phyloP scores from a whole-genome alignment of 2,329 filamentous ascomycete species.

The Ambrosiella cleistominuta region DNA sequence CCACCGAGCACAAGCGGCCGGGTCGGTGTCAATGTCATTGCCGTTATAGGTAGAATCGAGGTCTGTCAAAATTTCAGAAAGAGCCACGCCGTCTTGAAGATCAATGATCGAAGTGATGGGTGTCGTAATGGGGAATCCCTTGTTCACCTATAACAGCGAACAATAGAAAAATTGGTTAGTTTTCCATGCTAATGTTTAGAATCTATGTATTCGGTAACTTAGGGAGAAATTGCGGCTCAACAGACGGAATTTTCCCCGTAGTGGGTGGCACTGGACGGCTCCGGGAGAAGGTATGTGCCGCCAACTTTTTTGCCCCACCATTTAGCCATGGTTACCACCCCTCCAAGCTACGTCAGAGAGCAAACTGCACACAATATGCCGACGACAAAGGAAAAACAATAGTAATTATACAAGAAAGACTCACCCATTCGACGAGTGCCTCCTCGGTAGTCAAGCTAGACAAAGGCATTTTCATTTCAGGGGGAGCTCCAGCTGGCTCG shows the following conservation, averaged over 20 bases:
- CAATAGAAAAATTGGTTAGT: background rate
- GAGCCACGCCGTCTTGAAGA: conserved; percentile 34
- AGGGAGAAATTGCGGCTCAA: background rate
- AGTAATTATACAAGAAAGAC: background rate
- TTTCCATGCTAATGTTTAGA: background rate
- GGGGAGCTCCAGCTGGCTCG: conserved; percentile 2
- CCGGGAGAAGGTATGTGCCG: background rate
- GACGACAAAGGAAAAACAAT: background rate
- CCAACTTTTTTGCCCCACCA: background rate
- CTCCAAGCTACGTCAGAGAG: conserved; percentile 1
- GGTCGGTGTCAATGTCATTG: conserved; percentile 31
- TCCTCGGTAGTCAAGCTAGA: conserved; percentile 9
- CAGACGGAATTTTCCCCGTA: background rate
- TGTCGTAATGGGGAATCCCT: conserved; percentile 27
- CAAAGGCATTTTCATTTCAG: conserved; percentile 4
- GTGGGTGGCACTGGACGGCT: background rate
- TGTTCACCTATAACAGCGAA: conserved; percentile 18
- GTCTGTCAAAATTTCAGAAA: conserved; percentile 39
- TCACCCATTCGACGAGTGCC: conserved; percentile 13
- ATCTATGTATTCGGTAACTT: background rate
- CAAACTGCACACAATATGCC: background rate
- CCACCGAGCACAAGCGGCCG: conserved; percentile 24
- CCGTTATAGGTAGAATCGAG: conserved; percentile 40
- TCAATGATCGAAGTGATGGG: conserved; percentile 33
- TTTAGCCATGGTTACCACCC: background rate